These are phyloP conservation scores for Ephemerocybe angulata DNA, from an alignment of 768 basidiomycete genomes.

Conservation along the genomic window DNA sequence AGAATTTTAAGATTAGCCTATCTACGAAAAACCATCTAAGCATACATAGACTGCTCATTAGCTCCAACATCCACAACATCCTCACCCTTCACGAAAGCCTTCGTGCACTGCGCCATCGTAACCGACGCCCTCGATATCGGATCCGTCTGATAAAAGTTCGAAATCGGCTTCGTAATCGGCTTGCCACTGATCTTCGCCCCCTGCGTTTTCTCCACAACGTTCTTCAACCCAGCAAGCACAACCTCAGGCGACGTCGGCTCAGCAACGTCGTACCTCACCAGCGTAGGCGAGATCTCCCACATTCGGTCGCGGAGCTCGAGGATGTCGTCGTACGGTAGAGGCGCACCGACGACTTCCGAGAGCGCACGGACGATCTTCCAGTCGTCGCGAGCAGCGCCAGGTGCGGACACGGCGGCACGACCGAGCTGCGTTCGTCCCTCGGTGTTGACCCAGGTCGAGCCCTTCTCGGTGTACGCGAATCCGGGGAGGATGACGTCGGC, in stretches of 20 bases:
- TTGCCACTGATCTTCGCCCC: conserved; percentile 54
- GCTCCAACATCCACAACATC: conserved; percentile 51
- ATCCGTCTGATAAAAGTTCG: conserved; percentile 96
- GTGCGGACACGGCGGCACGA: conserved; percentile 86
- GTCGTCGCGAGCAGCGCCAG: conserved; percentile 94
- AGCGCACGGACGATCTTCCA: conserved; percentile 97
- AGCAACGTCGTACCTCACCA: conserved; percentile 79
- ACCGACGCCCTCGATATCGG: conserved; percentile 94
- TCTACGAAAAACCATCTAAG: conserved; percentile 20
- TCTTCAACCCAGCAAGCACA: conserved; percentile 64
- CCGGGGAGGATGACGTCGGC: conserved; percentile 96
- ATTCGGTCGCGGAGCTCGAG: conserved; percentile 82
- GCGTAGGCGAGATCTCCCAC: conserved; percentile 93
- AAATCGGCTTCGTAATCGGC: conserved; percentile 74
- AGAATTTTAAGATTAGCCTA: neutral
- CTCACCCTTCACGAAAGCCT: conserved; percentile 78
- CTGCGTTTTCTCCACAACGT: conserved; percentile 48
- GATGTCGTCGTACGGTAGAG: conserved; percentile 88
- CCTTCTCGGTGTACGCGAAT: conserved; percentile 89
- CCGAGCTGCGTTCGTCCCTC: conserved; percentile 92
- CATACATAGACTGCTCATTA: conserved; percentile 43
- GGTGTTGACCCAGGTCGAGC: conserved; percentile 92
- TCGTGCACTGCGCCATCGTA: conserved; percentile 93
- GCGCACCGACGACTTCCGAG: conserved; percentile 77
- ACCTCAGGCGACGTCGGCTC: conserved; percentile 77